These are phyloP conservation scores for Posidonia oceanica DNA, from an alignment of 116 monocot genomes.

Conservation along the genomic window DNA sequence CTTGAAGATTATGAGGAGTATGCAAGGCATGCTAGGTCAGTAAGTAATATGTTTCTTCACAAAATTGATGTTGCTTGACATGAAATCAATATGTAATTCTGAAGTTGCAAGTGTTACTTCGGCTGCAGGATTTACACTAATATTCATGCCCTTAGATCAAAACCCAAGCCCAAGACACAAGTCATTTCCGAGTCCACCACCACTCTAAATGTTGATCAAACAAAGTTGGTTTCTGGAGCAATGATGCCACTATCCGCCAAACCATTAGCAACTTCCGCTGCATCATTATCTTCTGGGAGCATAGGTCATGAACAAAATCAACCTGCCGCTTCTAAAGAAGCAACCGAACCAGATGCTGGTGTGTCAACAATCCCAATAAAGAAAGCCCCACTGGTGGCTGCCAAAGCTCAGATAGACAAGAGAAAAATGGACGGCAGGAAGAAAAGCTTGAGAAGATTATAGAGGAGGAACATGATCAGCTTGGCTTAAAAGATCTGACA, in stretches of 20 bases:
- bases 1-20: slow-evolving; percentile 68
- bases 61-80: not conserved
- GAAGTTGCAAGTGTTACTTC: not conserved
- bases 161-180: slow-evolving; percentile 30
- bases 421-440: slow-evolving; percentile 32
- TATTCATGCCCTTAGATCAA: slow-evolving; percentile 52
- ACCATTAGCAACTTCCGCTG: slow-evolving; percentile 1
- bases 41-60: not conserved
- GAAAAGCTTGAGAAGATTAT: slow-evolving; percentile 41
- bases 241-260: not conserved
- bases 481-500: no score
- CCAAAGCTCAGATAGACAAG: slow-evolving; percentile 16
- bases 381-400: not conserved
- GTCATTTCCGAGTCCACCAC: slow-evolving; percentile 34
- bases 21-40: slow-evolving; percentile 53
- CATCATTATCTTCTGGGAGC: not conserved
- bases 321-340: not conserved
- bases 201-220: slow-evolving; percentile 21
- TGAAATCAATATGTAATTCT: not conserved
- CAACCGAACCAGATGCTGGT: not conserved
- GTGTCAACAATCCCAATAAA: not conserved
- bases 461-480: not conserved
- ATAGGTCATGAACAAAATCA: slow-evolving; percentile 8
- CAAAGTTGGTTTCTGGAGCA: not conserved
- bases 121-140: slow-evolving; percentile 46